Conservation (phyloP, 148 eudicot genomes). For the Rhododendron griersonianum region DNA sequence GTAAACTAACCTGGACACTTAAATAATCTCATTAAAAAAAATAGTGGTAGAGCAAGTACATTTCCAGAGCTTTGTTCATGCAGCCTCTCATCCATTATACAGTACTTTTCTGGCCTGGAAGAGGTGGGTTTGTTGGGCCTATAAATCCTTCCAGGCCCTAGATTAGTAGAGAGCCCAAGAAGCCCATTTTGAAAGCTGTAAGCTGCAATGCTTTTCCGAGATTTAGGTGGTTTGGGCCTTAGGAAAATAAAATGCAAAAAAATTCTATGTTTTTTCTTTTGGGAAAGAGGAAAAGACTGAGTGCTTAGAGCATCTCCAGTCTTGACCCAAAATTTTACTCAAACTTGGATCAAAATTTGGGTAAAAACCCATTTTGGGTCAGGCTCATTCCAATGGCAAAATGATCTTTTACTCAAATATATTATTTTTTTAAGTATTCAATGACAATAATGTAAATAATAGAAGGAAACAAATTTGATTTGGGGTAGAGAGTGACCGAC, state of each 20-base stretch:
- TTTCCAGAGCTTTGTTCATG: background rate
- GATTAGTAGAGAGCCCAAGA: background rate
- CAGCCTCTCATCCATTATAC: background rate
- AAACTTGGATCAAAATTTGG: no score
- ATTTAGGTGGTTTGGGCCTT: background rate
- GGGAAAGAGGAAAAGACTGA: no score
- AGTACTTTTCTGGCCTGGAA: background rate
- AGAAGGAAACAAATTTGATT: no score
- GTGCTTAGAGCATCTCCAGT: no score
- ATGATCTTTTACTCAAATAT: no score
- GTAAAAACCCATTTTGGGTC: no score
- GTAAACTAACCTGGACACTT: background rate
- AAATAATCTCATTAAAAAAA: background rate
- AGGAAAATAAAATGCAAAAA: background rate
- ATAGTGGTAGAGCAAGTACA: background rate
- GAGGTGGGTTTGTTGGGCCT: background rate
- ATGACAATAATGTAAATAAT: no score
- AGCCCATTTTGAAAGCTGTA: background rate
- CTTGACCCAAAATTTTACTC: no score
- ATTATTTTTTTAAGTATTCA: no score
- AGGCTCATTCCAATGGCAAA: no score
- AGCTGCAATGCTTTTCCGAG: background rate
- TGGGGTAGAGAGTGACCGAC: no score
- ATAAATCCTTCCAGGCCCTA: background rate
- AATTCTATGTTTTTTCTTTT: background rate